phyloP scores from a whole-genome alignment of 139 green algal species.

The Klebsormidium nitens region DNA sequence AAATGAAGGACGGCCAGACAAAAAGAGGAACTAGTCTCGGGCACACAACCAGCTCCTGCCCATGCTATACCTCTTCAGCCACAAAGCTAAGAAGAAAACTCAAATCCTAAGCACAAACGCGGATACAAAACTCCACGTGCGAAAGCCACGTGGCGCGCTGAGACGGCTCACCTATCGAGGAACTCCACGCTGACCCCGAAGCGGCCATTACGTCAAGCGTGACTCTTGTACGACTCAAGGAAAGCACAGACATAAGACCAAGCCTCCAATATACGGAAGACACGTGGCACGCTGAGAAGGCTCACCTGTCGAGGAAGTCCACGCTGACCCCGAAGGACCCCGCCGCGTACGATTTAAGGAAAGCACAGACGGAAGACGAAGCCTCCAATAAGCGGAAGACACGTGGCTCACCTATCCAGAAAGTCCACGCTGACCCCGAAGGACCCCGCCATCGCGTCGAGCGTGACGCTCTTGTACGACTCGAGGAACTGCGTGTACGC shows the following conservation, averaged over 20 bases:
- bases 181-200: too few relatives aligned
- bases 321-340: background rate
- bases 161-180: too few relatives aligned
- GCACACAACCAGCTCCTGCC: too few relatives aligned
- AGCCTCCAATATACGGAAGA: too few relatives aligned
- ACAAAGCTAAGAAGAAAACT: too few relatives aligned
- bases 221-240: too few relatives aligned
- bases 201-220: slow-evolving; percentile 73
- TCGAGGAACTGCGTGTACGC: slow-evolving; percentile 94
- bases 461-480: slow-evolving; percentile 93
- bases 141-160: too few relatives aligned
- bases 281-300: too few relatives aligned
- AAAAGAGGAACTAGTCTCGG: too few relatives aligned
- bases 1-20: too few relatives aligned
- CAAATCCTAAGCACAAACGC: background rate
- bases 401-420: slow-evolving; percentile 28
- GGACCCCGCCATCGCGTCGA: slow-evolving; percentile 77
- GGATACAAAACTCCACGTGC: too few relatives aligned
- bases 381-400: background rate
- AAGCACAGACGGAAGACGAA: background rate
- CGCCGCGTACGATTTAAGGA: slow-evolving; percentile 26
- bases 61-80: too few relatives aligned
- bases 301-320: background rate
- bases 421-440: slow-evolving; percentile 74
- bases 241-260: background rate